phyloP scores from a whole-genome alignment of 73 alveolate genomes.

The Breviolum minutum region DNA sequence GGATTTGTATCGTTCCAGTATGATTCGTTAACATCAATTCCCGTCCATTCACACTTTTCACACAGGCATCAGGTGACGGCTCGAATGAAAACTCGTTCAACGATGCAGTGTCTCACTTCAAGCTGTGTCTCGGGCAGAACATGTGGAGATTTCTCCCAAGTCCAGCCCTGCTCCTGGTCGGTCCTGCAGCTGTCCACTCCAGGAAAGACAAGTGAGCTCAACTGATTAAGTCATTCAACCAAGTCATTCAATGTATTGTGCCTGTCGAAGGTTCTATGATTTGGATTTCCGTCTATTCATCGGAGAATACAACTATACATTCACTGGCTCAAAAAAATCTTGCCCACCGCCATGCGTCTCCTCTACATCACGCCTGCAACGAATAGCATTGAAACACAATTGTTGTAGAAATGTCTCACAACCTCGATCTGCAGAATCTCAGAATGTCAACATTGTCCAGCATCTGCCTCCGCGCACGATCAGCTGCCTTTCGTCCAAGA shows the following conservation, averaged over 20 bases:
- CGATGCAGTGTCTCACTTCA: background rate
- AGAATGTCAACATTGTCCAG: background rate
- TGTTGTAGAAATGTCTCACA: too few species aligned
- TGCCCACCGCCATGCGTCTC: background rate
- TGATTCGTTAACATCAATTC: background rate
- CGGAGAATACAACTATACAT: too few species aligned
- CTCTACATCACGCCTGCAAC: conserved; percentile 8
- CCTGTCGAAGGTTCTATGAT: background rate
- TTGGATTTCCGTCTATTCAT: too few species aligned
- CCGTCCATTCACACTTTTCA: background rate
- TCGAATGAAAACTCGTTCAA: too few species aligned
- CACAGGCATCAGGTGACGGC: too few species aligned
- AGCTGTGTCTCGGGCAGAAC: conserved; percentile 32
- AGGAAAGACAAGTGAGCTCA: background rate
- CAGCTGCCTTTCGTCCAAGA: conserved; percentile 38
- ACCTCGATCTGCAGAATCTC: too few species aligned
- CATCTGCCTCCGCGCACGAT: conserved; percentile 15
- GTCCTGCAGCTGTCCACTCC: background rate
- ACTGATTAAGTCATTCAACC: background rate
- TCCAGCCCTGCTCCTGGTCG: conserved; percentile 56
- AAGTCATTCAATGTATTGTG: background rate
- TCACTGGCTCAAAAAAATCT: background rate
- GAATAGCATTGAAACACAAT: too few species aligned
- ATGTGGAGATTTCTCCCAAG: conserved; percentile 39
- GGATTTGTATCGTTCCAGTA: too few species aligned